Percentiles rank a stretch among this genome's conserved stretches.
phyloP scores from a whole-genome alignment of 2,329 filamentous ascomycete species.

The Ascochyta koolunga region DNA sequence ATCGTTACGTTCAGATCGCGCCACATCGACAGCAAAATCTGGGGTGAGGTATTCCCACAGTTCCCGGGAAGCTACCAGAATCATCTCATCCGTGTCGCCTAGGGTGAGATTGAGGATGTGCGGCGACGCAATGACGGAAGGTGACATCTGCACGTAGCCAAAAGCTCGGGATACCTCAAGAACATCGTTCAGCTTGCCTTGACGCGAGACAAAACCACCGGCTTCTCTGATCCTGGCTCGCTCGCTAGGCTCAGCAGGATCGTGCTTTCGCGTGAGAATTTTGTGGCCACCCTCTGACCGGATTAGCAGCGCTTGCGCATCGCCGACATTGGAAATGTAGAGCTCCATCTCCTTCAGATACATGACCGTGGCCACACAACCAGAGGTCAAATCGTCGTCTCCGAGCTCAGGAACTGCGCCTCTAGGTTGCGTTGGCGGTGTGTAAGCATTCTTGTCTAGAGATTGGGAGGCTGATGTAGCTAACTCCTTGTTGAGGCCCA shows the following conservation, averaged over 20 bases:
- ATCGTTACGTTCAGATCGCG: constrained; percentile 82
- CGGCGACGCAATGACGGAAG: constrained; percentile 89
- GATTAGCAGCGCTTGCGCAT: constrained; percentile 94
- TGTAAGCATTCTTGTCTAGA: constrained; percentile 66
- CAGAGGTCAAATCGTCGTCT: constrained; percentile 87
- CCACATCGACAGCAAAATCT: constrained; percentile 89
- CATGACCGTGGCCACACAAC: constrained; percentile 88
- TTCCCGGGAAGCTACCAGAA: constrained; percentile 87
- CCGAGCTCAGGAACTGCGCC: constrained; percentile 79
- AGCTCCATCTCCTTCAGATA: constrained; percentile 90
- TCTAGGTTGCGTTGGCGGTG: constrained; percentile 60
- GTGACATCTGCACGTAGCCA: constrained; percentile 91
- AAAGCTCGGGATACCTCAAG: constrained; percentile 94
- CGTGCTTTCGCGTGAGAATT: constrained; percentile 88
- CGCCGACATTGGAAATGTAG: constrained; percentile 93
- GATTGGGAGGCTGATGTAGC: constrained; percentile 82
- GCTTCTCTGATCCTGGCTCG: constrained; percentile 90
- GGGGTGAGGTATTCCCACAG: constrained; percentile 94
- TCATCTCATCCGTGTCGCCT: constrained; percentile 89
- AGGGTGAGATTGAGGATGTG: constrained; percentile 79
- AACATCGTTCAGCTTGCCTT: constrained; percentile 89
- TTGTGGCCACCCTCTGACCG: constrained; percentile 83
- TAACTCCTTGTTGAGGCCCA: constrained; percentile 91
- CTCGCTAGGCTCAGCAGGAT: constrained; percentile 85
- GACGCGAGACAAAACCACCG: constrained; percentile 92